Evolutionary conservation across 257 asterid species (phyloP).

Genomic region (Solanum pennellii): DNA sequence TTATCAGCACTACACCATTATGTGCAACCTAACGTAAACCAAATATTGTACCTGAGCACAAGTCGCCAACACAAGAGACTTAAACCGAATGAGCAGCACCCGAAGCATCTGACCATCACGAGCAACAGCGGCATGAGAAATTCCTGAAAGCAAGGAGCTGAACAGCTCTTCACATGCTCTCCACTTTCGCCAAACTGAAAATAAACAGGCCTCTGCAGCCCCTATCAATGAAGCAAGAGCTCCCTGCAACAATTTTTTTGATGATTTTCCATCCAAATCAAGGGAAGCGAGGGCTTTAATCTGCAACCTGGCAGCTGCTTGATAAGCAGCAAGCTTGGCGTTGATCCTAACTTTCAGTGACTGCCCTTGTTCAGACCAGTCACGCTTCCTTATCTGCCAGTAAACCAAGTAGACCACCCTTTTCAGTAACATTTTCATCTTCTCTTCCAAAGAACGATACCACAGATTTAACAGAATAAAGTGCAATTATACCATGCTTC

Average conservation of each 20-base stretch:
- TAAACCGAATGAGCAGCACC: constrained; percentile 76
- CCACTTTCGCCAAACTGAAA: constrained; percentile 78
- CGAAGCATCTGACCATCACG: constrained; percentile 96
- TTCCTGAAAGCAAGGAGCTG: constrained; percentile 76
- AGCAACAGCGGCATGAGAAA: constrained; percentile 71
- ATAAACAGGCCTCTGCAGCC: constrained; percentile 82
- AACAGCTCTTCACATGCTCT: constrained; percentile 94
- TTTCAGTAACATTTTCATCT: not conserved
- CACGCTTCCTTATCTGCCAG: constrained; percentile 76
- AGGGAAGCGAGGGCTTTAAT: constrained; percentile 62
- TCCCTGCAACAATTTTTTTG: constrained; percentile 85
- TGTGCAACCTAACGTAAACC: constrained; percentile 1
- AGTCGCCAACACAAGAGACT: constrained; percentile 76
- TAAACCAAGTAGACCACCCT: constrained; percentile 12
- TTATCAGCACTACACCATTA: constrained; percentile 4
- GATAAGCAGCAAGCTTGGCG: constrained; percentile 72
- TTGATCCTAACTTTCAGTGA: constrained; percentile 70
- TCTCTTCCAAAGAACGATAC: not conserved
- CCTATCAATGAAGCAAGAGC: constrained; percentile 76
- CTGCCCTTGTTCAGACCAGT: constrained; percentile 95
- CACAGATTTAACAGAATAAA: not conserved
- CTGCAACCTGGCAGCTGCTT: constrained; percentile 74
- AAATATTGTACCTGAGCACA: constrained; percentile 67
- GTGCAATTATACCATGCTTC: not conserved
- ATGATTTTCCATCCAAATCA: constrained; percentile 78